Evolutionary conservation across 345 rosid genomes (phyloP).

Genomic region (Gynandropsis gynandra): DNA sequence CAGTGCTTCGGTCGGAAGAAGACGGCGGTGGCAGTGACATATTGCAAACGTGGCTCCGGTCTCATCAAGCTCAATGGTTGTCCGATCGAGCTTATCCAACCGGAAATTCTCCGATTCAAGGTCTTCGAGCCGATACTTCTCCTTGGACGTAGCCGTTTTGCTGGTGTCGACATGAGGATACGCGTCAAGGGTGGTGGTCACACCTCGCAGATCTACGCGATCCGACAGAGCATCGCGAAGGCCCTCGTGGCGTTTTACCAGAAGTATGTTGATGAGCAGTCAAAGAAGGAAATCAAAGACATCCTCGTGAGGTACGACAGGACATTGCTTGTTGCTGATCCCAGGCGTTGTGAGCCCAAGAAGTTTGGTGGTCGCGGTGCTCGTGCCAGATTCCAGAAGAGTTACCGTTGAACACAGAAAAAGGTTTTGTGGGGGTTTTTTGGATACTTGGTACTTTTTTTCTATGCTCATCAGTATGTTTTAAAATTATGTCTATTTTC

Average conservation of each 20-base stretch:
- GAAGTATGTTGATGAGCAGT: constrained; percentile 82
- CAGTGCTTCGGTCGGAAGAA: constrained; percentile 88
- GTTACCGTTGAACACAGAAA: constrained; percentile 55
- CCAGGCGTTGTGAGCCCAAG: constrained; percentile 87
- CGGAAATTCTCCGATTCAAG: constrained; percentile 86
- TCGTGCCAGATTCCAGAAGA: constrained; percentile 84
- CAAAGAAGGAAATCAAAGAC: constrained; percentile 85
- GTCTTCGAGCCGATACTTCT: constrained; percentile 65
- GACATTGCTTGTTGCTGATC: constrained; percentile 85
- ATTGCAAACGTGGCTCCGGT: constrained; percentile 73
- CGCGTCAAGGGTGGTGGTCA: constrained; percentile 77
- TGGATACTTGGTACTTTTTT: too few relatives aligned
- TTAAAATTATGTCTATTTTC: too few relatives aligned
- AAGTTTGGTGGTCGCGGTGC: constrained; percentile 93
- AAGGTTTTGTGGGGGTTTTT: too few relatives aligned
- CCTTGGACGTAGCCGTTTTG: constrained; percentile 69
- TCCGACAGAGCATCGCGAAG: constrained; percentile 87
- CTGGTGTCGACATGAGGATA: constrained; percentile 85
- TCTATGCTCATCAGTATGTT: too few relatives aligned
- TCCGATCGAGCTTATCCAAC: constrained; percentile 72
- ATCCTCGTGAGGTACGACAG: constrained; percentile 67
- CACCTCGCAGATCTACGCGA: constrained; percentile 88
- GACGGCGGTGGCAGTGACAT: constrained; percentile 73
- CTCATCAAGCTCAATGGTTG: constrained; percentile 71
- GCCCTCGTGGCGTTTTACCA: constrained; percentile 77